Conservation (phyloP, 208 protist genomes). For the Wallacemonas sp. region DNA sequence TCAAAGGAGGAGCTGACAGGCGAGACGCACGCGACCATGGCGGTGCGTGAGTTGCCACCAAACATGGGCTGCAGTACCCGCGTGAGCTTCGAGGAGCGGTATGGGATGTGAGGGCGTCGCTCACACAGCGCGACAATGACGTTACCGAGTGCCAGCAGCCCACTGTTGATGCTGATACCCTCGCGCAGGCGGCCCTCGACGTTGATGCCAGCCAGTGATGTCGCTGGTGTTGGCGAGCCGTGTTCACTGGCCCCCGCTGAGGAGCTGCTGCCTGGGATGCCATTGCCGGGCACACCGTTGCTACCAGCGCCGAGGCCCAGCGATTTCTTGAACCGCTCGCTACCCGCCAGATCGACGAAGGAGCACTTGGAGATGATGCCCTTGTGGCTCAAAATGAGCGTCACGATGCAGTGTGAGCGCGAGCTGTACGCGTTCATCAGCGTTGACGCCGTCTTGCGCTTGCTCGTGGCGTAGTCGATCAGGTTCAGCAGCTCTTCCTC, state of each 20-base stretch:
- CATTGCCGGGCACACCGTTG: background rate
- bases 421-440: constrained; percentile 92
- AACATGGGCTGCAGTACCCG: constrained; percentile 94
- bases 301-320: constrained; percentile 29
- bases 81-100: constrained; percentile 95
- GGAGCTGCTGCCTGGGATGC: background rate
- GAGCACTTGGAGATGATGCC: constrained; percentile 75
- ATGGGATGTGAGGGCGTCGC: constrained; percentile 86
- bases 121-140: constrained; percentile 93
- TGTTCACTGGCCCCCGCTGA: constrained; percentile 8
- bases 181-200: constrained; percentile 84
- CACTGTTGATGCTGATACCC: constrained; percentile 93
- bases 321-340: constrained; percentile 90
- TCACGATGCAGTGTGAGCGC: constrained; percentile 93
- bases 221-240: background rate
- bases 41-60: constrained; percentile 88
- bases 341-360: constrained; percentile 95
- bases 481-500: constrained; percentile 71
- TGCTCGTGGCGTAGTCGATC: constrained; percentile 82
- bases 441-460: constrained; percentile 92
- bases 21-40: constrained; percentile 95
- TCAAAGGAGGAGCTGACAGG: constrained; percentile 89
- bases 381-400: constrained; percentile 69
- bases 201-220: constrained; percentile 17
- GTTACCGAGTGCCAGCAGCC: constrained; percentile 93